Evolutionary conservation across 805 yeast species (phyloP).

Genomic region (Jamesozyma rosinii): DNA sequence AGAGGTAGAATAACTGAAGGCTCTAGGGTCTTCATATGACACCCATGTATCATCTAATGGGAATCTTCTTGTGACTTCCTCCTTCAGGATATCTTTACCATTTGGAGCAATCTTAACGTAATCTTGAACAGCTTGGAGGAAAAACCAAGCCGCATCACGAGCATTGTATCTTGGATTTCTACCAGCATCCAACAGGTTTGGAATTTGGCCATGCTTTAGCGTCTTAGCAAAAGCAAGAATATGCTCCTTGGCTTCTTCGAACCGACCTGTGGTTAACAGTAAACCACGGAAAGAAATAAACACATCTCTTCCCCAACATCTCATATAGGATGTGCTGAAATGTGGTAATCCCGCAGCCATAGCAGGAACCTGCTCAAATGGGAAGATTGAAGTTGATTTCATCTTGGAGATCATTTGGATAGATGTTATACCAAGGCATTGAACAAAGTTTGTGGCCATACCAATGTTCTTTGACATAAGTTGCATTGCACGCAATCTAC

Average conservation of each 20-base stretch:
- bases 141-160: conserved; percentile 96
- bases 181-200: conserved; percentile 87
- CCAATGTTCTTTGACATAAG: conserved; percentile 48
- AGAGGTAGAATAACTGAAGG: conserved; percentile 62
- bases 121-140: conserved; percentile 79
- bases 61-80: conserved; percentile 69
- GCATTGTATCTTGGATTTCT: conserved; percentile 91
- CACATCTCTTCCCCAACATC: conserved; percentile 98
- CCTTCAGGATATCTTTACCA: conserved; percentile 59
- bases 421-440: conserved; percentile 68
- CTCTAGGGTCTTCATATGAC: conserved; percentile 56
- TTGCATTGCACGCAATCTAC: conserved; percentile 56
- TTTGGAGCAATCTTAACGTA: conserved; percentile 59
- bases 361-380: conserved; percentile 53
- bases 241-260: conserved; percentile 69
- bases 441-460: conserved; percentile 62
- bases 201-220: conserved; percentile 89
- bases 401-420: conserved; percentile 76
- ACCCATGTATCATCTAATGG: conserved; percentile 82
- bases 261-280: conserved; percentile 66
- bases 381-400: conserved; percentile 66
- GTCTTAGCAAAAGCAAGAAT: conserved; percentile 84
- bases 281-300: conserved; percentile 82
- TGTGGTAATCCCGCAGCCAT: conserved; percentile 97
- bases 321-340: conserved; percentile 81